These are phyloP conservation scores for Omphalea diandra DNA, from an alignment of 441 rosid species.

Conservation along the genomic window DNA sequence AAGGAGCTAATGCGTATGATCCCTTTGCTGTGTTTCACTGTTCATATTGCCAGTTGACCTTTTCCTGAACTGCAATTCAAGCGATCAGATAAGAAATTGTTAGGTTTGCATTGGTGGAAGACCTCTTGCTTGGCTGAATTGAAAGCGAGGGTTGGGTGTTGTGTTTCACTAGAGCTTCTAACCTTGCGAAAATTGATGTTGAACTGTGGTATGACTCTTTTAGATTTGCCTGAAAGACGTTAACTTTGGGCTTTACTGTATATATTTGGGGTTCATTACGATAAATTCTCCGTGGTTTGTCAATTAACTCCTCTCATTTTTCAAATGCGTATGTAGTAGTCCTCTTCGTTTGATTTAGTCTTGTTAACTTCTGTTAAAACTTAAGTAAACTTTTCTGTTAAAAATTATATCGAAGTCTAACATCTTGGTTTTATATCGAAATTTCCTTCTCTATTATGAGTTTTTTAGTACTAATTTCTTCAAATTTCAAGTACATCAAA, in stretches of 20 bases:
- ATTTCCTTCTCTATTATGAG: too few relatives aligned
- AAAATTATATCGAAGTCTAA: too few relatives aligned
- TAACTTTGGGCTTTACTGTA: slow-evolving; percentile 9
- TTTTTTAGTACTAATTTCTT: too few relatives aligned
- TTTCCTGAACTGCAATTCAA: slow-evolving; percentile 17
- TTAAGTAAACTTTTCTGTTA: too few relatives aligned
- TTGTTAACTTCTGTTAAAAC: too few relatives aligned
- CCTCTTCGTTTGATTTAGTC: too few relatives aligned
- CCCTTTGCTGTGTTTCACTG: not conserved
- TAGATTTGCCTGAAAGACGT: slow-evolving; percentile 6
- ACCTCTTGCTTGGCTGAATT: not conserved
- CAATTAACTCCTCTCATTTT: too few relatives aligned
- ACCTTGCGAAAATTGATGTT: not conserved
- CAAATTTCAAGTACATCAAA: too few relatives aligned
- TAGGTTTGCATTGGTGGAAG: not conserved
- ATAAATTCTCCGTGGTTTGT: not conserved
- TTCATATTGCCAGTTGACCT: slow-evolving; percentile 18
- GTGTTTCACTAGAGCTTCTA: not conserved
- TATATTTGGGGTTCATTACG: not conserved
- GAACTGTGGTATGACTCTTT: not conserved
- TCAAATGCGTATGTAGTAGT: too few relatives aligned
- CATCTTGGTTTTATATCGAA: too few relatives aligned
- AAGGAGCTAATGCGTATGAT: slow-evolving; percentile 28
- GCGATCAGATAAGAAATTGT: slow-evolving; percentile 1
- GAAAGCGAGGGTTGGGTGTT: not conserved